Evolutionary conservation across 192 early-diverging fungal species (phyloP), one percentile per base, ranked within the genome.

Genomic region (Entomortierella parvispora): DNA sequence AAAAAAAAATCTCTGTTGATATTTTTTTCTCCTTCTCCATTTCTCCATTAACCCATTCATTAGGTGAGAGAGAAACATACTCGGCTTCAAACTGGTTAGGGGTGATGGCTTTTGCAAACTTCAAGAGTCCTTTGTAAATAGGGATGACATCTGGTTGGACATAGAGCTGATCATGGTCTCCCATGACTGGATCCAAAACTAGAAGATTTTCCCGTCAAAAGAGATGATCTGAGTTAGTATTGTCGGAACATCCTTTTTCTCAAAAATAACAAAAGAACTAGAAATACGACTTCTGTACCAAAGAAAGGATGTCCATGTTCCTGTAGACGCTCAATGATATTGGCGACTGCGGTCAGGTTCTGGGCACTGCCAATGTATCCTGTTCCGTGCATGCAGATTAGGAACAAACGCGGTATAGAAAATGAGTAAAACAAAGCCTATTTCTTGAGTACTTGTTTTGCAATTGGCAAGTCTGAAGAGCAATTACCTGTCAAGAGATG

Each of bases 21-120:
- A 45, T 18, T 45, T 11, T 18, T 45, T 11, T 45, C 44, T 17
- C 12, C 44, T n/a, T n/a, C n/a, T n/a, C n/a, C n/a, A n/a, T n/a
- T n/a, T n/a, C n/a, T n/a, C n/a, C n/a, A n/a, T n/a, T n/a, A n/a
- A n/a, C n/a, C n/a, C n/a, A n/a, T n/a, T 26, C n/a, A 3, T 25
- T 15, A 23, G 22, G 8, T 25, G 42, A 59, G 22, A 46, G 17
- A 14, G 40, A 49, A 40, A 80, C 63, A 70, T 82, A 90, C 88
- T 94, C 92, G 25, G 93, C 91, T 80, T 98, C 96, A 40, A 93
- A 96, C 71, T 90, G 92, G 79, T 98, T 98, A 0, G 96, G 96
- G 18, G 94, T 94, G n/a, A 95, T 79, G 12, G 95, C 70, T 37
- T 92, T 82, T 23, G 94, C 92, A 29, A 90, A 67, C 10, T 87